Percentiles rank a stretch among this genome's conserved stretches.
Evolutionary conservation across 345 rosid species (phyloP).

Genomic region (Ricinus communis): DNA sequence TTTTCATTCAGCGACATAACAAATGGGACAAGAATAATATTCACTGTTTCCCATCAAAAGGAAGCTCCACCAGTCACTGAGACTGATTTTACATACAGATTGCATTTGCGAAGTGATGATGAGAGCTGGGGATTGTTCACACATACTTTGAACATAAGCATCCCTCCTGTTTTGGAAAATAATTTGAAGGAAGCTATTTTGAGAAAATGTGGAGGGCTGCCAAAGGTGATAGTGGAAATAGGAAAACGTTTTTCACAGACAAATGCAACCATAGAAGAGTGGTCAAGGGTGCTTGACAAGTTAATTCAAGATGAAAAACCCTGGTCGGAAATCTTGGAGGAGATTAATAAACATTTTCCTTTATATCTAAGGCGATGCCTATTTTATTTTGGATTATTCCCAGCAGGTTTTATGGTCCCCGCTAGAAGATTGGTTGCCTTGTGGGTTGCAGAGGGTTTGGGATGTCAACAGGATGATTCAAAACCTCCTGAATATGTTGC

Average conservation of each 20-base stretch:
- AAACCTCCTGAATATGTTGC: slow-evolving; percentile 18
- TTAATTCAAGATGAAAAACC: slow-evolving; percentile 6
- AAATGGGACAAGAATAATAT: slow-evolving; percentile 25
- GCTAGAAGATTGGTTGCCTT: neutral
- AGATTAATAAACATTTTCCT: slow-evolving; percentile 20
- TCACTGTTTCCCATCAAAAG: neutral
- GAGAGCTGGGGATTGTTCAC: slow-evolving; percentile 22
- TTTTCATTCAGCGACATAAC: neutral
- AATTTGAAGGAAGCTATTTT: slow-evolving; percentile 19
- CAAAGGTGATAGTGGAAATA: slow-evolving; percentile 4
- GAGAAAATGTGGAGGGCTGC: slow-evolving; percentile 17
- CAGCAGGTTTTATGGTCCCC: slow-evolving; percentile 16
- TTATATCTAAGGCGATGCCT: slow-evolving; percentile 17
- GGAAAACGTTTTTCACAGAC: slow-evolving; percentile 13
- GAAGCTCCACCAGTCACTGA: slow-evolving; percentile 4
- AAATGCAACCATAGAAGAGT: slow-evolving; percentile 8
- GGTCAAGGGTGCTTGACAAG: slow-evolving; percentile 3
- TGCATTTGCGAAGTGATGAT: slow-evolving; percentile 7
- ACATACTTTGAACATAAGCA: slow-evolving; percentile 6
- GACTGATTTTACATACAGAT: neutral
- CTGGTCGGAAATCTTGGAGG: slow-evolving; percentile 14
- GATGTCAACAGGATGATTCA: slow-evolving; percentile 13
- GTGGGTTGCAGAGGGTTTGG: slow-evolving; percentile 10
- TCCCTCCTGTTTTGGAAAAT: neutral
- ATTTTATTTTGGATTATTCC: slow-evolving; percentile 19